Percentiles rank a stretch among this genome's conserved stretches.
These are phyloP conservation scores for Xylariaceae sp. DNA, from an alignment of 2,329 filamentous ascomycete species.

Conservation along the genomic window DNA sequence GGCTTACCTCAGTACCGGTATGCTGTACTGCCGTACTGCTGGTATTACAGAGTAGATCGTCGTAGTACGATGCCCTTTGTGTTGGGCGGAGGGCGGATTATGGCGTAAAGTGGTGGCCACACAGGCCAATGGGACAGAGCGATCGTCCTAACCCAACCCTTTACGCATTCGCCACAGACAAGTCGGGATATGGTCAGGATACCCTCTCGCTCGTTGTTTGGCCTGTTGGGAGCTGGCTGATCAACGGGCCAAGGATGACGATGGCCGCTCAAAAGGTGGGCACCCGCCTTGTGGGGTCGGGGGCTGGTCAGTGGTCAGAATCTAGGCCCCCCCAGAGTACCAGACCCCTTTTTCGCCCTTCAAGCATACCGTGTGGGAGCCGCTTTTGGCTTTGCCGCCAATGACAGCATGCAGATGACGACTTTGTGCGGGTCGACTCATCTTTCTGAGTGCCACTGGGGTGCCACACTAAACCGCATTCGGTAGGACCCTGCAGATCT, in stretches of 20 bases:
- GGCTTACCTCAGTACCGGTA: no score
- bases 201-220: no score
- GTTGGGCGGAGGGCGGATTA: conserved; percentile 21
- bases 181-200: no score
- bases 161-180: conserved; percentile 25
- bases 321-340: no score
- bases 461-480: conserved; percentile 4
- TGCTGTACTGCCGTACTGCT: neutral
- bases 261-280: conserved; percentile 13
- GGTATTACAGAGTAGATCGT: conserved; percentile 21
- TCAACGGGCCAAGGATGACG: conserved; percentile 20
- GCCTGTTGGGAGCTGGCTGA: conserved; percentile 15
- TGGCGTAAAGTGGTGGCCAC: conserved; percentile 25
- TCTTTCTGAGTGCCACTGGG: neutral
- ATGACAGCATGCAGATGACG: conserved; percentile 19
- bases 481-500: conserved; percentile 33
- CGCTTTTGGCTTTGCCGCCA: conserved; percentile 22
- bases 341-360: neutral
- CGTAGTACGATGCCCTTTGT: conserved; percentile 24
- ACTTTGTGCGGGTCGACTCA: neutral
- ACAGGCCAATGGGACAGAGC: conserved; percentile 22
- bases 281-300: conserved; percentile 10
- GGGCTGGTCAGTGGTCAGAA: conserved; percentile 8
- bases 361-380: neutral
- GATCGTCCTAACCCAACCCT: conserved; percentile 5